phyloP scores from a whole-genome alignment of 306 rosid genomes.

The Prunus davidiana region DNA sequence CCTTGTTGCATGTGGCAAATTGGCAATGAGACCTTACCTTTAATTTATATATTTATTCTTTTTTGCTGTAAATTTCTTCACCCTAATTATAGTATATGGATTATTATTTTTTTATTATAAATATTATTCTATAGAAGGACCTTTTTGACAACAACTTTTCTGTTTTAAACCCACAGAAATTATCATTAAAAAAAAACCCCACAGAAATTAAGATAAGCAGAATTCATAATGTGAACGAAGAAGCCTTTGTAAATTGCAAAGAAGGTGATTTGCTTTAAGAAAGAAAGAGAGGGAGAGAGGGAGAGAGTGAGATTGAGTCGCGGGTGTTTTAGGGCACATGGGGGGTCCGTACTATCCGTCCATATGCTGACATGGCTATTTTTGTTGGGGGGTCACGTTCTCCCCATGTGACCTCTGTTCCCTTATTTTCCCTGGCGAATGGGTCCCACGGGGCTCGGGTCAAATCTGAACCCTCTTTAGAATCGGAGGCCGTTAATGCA shows the following conservation, averaged over 20 bases:
- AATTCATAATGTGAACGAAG: background rate
- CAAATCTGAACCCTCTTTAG: conserved; percentile 12
- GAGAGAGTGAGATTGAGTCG: background rate
- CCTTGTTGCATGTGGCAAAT: conserved; percentile 9
- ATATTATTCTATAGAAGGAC: background rate
- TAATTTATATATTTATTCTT: background rate
- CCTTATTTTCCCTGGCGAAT: conserved; percentile 14
- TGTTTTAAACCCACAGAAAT: background rate
- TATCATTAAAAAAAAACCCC: no score
- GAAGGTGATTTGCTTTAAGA: no score
- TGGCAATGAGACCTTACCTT: background rate
- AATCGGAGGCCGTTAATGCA: background rate
- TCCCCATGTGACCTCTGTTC: conserved; percentile 69
- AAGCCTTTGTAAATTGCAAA: no score
- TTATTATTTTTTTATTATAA: background rate
- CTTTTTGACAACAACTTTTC: background rate
- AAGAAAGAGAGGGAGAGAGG: no score
- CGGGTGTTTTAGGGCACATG: conserved; percentile 36
- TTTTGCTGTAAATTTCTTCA: background rate
- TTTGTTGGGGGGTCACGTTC: conserved; percentile 39
- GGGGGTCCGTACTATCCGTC: conserved; percentile 59
- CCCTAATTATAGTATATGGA: background rate
- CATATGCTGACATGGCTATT: conserved; percentile 39
- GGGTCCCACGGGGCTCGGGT: conserved; percentile 21
- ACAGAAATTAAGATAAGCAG: background rate